Conservation (phyloP, 345 rosid species). For the Salix koriyanagi region DNA sequence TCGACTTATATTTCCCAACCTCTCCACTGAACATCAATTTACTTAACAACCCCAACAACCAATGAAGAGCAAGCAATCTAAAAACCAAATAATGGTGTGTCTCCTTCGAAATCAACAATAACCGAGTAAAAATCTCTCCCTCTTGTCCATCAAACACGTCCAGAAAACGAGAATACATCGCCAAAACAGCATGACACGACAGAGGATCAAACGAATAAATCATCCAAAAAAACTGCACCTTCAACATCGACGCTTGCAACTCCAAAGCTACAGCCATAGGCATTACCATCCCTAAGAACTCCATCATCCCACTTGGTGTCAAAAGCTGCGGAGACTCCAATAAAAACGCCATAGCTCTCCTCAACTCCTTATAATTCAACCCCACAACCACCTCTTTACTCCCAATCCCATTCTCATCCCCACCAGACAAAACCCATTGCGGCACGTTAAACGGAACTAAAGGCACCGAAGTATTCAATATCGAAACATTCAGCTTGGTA, state of each 20-base stretch:
- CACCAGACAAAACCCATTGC: conserved; percentile 30
- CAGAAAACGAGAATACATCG: conserved; percentile 51
- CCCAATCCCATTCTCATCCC: background rate
- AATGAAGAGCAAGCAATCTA: conserved; percentile 78
- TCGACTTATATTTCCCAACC: conserved; percentile 45
- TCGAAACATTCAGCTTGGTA: conserved; percentile 52
- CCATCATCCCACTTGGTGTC: conserved; percentile 79
- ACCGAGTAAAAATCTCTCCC: conserved; percentile 58
- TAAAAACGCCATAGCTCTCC: conserved; percentile 81
- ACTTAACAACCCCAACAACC: conserved; percentile 69
- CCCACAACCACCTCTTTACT: conserved; percentile 31
- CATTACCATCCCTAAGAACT: conserved; percentile 73
- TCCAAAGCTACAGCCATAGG: conserved; percentile 72
- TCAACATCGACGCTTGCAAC: conserved; percentile 86
- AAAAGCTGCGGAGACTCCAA: conserved; percentile 76
- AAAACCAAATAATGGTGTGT: conserved; percentile 63
- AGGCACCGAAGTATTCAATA: conserved; percentile 70
- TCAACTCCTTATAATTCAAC: conserved; percentile 81
- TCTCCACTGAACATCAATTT: conserved; percentile 42
- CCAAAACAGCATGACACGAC: conserved; percentile 66
- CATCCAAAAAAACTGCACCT: conserved; percentile 86
- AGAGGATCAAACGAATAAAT: conserved; percentile 78
- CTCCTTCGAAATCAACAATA: conserved; percentile 64
- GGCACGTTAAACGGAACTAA: conserved; percentile 80
- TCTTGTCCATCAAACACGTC: conserved; percentile 84